Conservation (phyloP, 495 filamentous ascomycete genomes). For the Patellaria atrata region DNA sequence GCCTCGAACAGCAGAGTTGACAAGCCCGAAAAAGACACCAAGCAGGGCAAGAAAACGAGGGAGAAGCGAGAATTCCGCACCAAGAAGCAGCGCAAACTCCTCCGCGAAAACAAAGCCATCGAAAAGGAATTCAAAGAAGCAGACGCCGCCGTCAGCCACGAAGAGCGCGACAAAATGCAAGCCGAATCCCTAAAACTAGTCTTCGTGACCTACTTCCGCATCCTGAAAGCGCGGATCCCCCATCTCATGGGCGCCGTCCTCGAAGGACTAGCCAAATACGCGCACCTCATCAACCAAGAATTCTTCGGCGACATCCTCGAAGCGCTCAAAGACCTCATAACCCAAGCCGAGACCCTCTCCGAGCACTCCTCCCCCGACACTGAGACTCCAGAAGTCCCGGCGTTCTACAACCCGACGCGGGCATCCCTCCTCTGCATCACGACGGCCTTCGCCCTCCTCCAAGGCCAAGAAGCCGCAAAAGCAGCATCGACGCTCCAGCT, state of each 20-base stretch:
- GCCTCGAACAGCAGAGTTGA: slow-evolving; percentile 62
- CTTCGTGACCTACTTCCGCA: slow-evolving; percentile 86
- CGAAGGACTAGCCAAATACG: slow-evolving; percentile 81
- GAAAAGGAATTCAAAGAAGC: slow-evolving; percentile 91
- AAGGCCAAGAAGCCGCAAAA: slow-evolving; percentile 63
- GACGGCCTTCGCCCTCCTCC: slow-evolving; percentile 85
- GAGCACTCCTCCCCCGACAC: slow-evolving; percentile 33
- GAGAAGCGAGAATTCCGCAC: slow-evolving; percentile 62
- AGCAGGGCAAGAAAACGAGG: slow-evolving; percentile 49
- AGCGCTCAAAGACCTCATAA: slow-evolving; percentile 80
- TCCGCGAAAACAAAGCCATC: slow-evolving; percentile 69
- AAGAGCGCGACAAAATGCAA: slow-evolving; percentile 84
- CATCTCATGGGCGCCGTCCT: slow-evolving; percentile 86
- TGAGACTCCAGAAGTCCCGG: slow-evolving; percentile 27
- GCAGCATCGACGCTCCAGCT: slow-evolving; percentile 58
- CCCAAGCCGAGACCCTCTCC: slow-evolving; percentile 39
- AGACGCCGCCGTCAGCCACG: slow-evolving; percentile 76
- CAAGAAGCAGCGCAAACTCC: slow-evolving; percentile 56
- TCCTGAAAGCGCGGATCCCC: slow-evolving; percentile 64
- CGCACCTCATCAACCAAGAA: slow-evolving; percentile 92
- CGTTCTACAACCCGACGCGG: slow-evolving; percentile 53
- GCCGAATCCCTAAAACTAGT: slow-evolving; percentile 90
- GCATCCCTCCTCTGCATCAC: slow-evolving; percentile 88
- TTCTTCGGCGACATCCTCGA: slow-evolving; percentile 96
- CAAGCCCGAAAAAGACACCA: slow-evolving; percentile 31